Base-by-base conservation (phyloP, 2,329 filamentous ascomycete species). In the Didymella keratinophila region DNA sequence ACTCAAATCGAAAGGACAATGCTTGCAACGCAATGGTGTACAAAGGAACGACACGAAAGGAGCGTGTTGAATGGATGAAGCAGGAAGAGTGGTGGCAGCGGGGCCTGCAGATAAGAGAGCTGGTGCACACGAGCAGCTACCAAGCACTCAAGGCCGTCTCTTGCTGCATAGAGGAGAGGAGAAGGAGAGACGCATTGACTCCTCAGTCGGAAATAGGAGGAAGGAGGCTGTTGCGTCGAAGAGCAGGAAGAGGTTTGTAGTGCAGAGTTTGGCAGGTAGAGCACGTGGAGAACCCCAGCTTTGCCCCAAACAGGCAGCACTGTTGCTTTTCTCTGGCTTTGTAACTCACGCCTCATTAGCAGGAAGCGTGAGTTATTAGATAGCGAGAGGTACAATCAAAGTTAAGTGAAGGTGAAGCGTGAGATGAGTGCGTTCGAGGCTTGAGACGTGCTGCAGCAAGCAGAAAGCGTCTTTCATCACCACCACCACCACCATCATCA, bases 331-430 rank as follows among this genome's bases (percentile, higher is more conserved):
- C 87, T 89, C 87, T 85, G 79, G 83, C 84, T 83, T 87, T 89
- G 86, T 89, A 89, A 89, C 87, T 86, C 86, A 78, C 76, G 79
- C 79, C 82, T 81, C 83, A 87, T 78, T 63, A 75, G 66, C 50
- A 69, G 69, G 70, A 78, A 78, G 77, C 80, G 80, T 76, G 86
- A 85, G 86, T 82, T 87, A 89, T 89, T 89, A 87, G 85, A 89
- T 87, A 80, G 85, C 83, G 83, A 86, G 87, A 89, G 86, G 9
- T 14, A 45, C 11, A 36, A 6, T 30, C 10, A 20, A 27, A 21
- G 11, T 1, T 16, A 41, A 14, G 28, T 46, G 34, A 51, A 39
- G 45, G 32, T 14, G 45, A 50, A 30, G 32, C 39, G 34, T 41
- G 49, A 52, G 16, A 10, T 34, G n/a, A 21, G 21, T 34, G 8